Evolutionary conservation across 2,329 filamentous ascomycete genomes (phyloP), one percentile per base, ranked within the genome.

Genomic region (Cadophora gregata): DNA sequence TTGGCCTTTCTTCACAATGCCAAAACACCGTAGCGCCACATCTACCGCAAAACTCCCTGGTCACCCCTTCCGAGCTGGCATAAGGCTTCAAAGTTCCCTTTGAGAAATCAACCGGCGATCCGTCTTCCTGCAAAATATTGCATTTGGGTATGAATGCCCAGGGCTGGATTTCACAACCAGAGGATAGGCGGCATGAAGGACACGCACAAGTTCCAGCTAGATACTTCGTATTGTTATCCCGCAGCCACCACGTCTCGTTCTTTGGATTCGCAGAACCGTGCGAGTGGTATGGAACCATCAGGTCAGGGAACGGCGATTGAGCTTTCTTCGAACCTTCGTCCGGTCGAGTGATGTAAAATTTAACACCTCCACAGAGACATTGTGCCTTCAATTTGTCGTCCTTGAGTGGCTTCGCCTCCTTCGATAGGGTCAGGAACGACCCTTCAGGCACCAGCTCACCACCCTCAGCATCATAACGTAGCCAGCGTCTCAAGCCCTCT

Each of bases 11-110:
- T 4, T 80, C 77, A 62, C 83, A 83, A 71, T 86, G 83, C 84
- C 86, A 91, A 72, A 90, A 91, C 3, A 88, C 81, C 0, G 84
- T 88, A 0, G 90, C 88, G 1, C 89, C 89, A 73, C 90, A 92
- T 0, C 63, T 73, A 1, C 77, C 76, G 74, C 89, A 92, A 73
- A 90, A 91, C 51, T 88, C 85, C 19, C 90, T 83, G 56, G 80
- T 78, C 3, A 88, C 83, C 0, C 81, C 83, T 0, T 79, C 75
- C 0, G 83, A 87, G 27, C 86, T 90, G 19, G 80, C 75, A 73
- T 89, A 89, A 14, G 74, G 79, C 61, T 81, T 81, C 64, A 88
- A 75, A 0, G 83, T 83, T 0, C 80, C 81, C 29, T 77, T 72
- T 0, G 80, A 76, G 6, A 82, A 77, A 0, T 71, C 65, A 4